phyloP scores from a whole-genome alignment of 805 yeast species.

The Metschnikowia orientalis region DNA sequence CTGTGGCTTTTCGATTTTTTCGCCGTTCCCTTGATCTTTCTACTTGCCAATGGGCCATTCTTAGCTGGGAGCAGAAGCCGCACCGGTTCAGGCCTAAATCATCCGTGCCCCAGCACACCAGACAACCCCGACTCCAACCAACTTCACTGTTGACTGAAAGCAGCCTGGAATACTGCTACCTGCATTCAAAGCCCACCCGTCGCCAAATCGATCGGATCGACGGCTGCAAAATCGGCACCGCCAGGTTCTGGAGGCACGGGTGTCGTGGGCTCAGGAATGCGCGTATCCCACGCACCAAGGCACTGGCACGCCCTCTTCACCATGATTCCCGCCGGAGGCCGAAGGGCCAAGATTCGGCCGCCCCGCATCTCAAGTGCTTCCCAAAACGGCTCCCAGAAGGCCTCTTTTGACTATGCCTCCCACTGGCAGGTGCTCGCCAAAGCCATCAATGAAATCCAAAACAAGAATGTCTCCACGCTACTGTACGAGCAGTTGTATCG shows the following conservation, averaged over 20 bases:
- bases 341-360: slow-evolving; percentile 60
- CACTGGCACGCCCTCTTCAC: background rate
- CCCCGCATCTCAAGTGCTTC: slow-evolving; percentile 45
- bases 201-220: no score
- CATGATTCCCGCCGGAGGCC: slow-evolving; percentile 29
- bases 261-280: slow-evolving; percentile 38
- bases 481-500: slow-evolving; percentile 82
- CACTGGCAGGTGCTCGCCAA: slow-evolving; percentile 62
- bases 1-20: no score
- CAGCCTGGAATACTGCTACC: no score
- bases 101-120: no score
- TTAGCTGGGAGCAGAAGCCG: no score
- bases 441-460: slow-evolving; percentile 70
- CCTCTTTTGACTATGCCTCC: slow-evolving; percentile 53
- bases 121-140: no score
- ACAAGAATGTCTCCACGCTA: slow-evolving; percentile 64
- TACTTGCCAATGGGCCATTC: no score
- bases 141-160: no score
- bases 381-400: slow-evolving; percentile 19
- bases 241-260: background rate
- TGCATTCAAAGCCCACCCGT: no score
- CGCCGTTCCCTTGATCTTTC: no score
- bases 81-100: no score
- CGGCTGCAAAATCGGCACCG: no score
- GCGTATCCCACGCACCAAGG: slow-evolving; percentile 4